Evolutionary conservation across 371 early-diverging fungal species (phyloP), one percentile per base, ranked within the genome.

Genomic region (Fennellomyces sp.): DNA sequence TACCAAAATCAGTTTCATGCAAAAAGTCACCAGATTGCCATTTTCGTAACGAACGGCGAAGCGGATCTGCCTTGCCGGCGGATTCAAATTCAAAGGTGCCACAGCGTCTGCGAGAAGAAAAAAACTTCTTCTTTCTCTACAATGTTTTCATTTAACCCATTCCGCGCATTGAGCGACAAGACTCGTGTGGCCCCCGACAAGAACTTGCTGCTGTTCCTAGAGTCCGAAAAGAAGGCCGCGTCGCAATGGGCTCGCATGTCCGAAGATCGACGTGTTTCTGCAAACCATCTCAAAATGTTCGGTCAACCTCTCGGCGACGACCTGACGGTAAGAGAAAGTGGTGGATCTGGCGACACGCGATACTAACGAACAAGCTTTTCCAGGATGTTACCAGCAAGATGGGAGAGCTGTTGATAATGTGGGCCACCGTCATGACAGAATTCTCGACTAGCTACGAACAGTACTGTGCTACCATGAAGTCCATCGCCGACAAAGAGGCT

Each of bases 401-500:
- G 2, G 78, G 78, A 3, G 60, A 66, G 5, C 33, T 76, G 4
- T 38, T 79, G 30, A 51, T 51, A 0, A 41, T 60, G 52, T 79
- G 76, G 73, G 62, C 72, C 2, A 63, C 64, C 23, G 42, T 70
- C 2, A 25, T 76, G 41, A 61, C 62, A 30, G 72, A 76, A 39
- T 75, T 73, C 55, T 54, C 76, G 45, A 69, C 65, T 63, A 62
- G 56, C 35, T 66, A 67, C n/a, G 68, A 76, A 7, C 80, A 76
- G 57, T 79, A 72, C 27, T 67, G 65, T 2, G 67, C 64, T 2
- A 76, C 74, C 2, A 36, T 79, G 30, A 72, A 76, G 57, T 58
- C 76, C 1, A 73, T 79, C 17, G 57, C 62, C 1, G 58, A 70
- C 15, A 67, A 66, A 30, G 76, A 79, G 42, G 56, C 63, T 13